Evolutionary conservation across 495 filamentous ascomycete species (phyloP).

Genomic region (Neurospora tetraspora): DNA sequence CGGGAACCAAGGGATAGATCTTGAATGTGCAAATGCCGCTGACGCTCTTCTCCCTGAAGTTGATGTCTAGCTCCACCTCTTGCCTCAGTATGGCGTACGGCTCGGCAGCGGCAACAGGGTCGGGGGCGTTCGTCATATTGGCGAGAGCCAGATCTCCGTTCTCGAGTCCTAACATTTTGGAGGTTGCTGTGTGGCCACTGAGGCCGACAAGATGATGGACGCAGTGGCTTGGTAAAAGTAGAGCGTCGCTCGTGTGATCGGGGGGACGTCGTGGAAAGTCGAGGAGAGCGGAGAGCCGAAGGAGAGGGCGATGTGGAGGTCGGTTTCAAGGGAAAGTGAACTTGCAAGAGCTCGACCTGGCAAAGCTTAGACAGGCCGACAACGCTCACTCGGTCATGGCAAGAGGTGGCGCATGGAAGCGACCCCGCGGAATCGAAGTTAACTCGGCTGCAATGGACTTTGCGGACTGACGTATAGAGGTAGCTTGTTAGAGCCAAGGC

Average conservation of each 20-base stretch:
- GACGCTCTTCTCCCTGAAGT: constrained; percentile 65
- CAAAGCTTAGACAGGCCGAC: constrained; percentile 8
- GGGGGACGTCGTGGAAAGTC: background rate
- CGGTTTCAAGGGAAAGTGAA: background rate
- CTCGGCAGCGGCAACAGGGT: constrained; percentile 8
- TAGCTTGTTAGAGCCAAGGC: background rate
- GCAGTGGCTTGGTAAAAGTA: background rate
- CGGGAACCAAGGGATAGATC: constrained; percentile 56
- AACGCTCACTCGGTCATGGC: constrained; percentile 12
- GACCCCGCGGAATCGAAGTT: background rate
- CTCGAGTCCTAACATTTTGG: background rate
- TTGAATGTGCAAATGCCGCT: constrained; percentile 74
- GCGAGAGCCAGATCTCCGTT: background rate
- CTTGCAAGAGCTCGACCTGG: constrained; percentile 7
- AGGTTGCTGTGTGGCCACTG: background rate
- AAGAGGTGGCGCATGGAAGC: constrained; percentile 1
- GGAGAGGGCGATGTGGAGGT: background rate
- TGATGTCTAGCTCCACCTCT: constrained; percentile 77
- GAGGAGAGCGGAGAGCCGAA: background rate
- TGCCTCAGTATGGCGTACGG: constrained; percentile 58
- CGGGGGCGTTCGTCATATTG: background rate
- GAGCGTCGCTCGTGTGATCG: background rate
- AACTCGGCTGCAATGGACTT: background rate
- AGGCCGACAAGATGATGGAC: background rate
- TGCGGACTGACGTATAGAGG: background rate